Percentiles rank a stretch among this genome's conserved stretches.
phyloP scores from a whole-genome alignment of 2,329 filamentous ascomycete species.

The Aspergillus versicolor region DNA sequence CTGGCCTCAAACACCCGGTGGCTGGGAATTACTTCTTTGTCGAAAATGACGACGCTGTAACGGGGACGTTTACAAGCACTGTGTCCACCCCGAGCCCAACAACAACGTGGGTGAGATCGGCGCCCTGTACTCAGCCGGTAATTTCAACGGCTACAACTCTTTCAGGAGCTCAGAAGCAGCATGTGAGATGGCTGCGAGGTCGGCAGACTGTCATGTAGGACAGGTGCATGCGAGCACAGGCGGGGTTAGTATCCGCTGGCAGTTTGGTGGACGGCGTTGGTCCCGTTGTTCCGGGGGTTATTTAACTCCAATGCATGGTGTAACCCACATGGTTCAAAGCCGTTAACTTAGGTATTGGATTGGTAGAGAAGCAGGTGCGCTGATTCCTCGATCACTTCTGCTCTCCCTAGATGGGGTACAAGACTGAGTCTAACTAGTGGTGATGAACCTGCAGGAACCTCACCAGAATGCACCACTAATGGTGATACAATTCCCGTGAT shows the following conservation, averaged over 20 bases:
- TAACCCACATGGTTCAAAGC: neutral
- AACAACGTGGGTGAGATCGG: conserved; percentile 21
- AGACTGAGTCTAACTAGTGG: neutral
- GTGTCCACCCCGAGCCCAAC: conserved; percentile 13
- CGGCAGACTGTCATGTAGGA: conserved; percentile 13
- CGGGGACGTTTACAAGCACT: conserved; percentile 2
- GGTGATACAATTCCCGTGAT: conserved; percentile 1
- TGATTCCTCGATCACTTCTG: neutral
- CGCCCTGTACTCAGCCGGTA: conserved; percentile 8
- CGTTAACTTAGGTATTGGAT: neutral
- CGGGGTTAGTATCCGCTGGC: neutral
- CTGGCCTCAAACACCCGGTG: conserved; percentile 29
- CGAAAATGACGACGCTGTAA: conserved; percentile 24
- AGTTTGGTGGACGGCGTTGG: neutral
- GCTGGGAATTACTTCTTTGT: conserved; percentile 43
- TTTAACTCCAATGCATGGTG: neutral
- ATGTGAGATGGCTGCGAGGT: conserved; percentile 11
- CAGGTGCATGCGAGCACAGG: neutral
- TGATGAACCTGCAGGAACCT: conserved; percentile 6
- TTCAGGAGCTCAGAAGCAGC: neutral
- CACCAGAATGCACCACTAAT: neutral
- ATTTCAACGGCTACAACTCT: conserved; percentile 4
- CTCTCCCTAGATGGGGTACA: neutral
- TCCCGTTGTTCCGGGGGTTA: conserved; percentile 6
- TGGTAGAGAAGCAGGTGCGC: neutral